Conservation (phyloP, 345 rosid species). For the Lepidium africanum region DNA sequence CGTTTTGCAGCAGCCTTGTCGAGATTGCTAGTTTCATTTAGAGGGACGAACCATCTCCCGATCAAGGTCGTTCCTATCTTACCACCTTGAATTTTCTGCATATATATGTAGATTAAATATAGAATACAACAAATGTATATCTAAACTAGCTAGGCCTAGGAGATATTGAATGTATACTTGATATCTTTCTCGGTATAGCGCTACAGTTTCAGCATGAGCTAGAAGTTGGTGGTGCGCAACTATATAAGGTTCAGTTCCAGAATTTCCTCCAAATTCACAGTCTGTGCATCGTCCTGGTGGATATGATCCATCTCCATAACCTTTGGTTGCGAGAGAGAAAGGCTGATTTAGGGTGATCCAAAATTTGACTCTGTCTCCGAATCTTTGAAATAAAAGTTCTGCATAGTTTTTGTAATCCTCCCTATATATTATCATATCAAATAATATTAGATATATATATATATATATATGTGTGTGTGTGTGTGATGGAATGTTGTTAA, state of each 20-base stretch:
- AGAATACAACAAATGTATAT: too few relatives aligned
- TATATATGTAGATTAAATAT: not conserved
- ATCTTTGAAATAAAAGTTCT: conserved; percentile 37
- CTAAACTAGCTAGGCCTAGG: too few relatives aligned
- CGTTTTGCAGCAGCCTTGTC: not conserved
- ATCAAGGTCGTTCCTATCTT: not conserved
- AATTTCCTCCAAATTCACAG: conserved; percentile 19
- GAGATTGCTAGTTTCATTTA: not conserved
- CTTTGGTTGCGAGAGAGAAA: not conserved
- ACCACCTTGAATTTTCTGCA: too few relatives aligned
- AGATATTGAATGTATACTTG: not conserved
- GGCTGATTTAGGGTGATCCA: conserved; percentile 38
- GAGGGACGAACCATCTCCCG: not conserved
- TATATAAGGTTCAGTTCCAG: conserved; percentile 36
- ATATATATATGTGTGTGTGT: too few relatives aligned
- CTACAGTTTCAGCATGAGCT: conserved; percentile 33
- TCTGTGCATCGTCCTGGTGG: conserved; percentile 25
- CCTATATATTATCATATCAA: conserved; percentile 11
- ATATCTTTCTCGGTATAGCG: conserved; percentile 15
- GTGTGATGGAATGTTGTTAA: too few relatives aligned
- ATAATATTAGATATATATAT: too few relatives aligned
- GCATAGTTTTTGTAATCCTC: conserved; percentile 33
- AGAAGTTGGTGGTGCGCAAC: conserved; percentile 34
- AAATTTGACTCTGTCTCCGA: conserved; percentile 31
- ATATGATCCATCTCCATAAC: conserved; percentile 10